phyloP scores from a whole-genome alignment of 306 rosid genomes.

The Ormosia semicastrata region DNA sequence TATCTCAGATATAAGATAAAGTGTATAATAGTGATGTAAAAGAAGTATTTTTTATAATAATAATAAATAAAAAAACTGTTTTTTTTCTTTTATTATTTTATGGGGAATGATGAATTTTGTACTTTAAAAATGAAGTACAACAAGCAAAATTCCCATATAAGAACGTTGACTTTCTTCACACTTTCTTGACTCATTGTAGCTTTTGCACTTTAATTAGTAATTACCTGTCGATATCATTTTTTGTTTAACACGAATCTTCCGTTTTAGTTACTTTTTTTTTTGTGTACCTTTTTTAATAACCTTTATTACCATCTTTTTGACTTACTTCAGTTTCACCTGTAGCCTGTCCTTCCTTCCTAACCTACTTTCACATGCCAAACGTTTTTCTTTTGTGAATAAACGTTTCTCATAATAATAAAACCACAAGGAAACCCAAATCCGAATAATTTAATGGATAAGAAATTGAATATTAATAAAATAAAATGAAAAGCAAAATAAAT shows the following conservation, averaged over 20 bases:
- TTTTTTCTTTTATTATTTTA: background rate
- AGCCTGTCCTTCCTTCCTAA: background rate
- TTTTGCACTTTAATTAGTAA: background rate
- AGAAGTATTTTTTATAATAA: no score
- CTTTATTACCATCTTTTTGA: conserved; percentile 30
- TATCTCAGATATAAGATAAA: no score
- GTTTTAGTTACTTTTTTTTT: background rate
- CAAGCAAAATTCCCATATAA: conserved; percentile 10
- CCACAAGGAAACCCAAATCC: background rate
- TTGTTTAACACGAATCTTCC: background rate
- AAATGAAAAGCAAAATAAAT: background rate
- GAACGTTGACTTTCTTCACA: conserved; percentile 41
- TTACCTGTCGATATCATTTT: background rate
- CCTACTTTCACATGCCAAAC: conserved; percentile 26
- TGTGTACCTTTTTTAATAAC: background rate
- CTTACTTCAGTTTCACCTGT: background rate
- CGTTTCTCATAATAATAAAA: background rate
- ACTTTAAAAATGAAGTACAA: conserved; percentile 38
- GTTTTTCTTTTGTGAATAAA: background rate
- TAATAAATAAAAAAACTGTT: background rate
- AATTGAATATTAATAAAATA: background rate
- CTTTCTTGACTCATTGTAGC: background rate
- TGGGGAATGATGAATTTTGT: conserved; percentile 26
- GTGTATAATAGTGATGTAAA: no score
- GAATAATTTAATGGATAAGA: background rate